Conservation (phyloP, 2,329 filamentous ascomycete genomes). For the Venturia oleaginea region DNA sequence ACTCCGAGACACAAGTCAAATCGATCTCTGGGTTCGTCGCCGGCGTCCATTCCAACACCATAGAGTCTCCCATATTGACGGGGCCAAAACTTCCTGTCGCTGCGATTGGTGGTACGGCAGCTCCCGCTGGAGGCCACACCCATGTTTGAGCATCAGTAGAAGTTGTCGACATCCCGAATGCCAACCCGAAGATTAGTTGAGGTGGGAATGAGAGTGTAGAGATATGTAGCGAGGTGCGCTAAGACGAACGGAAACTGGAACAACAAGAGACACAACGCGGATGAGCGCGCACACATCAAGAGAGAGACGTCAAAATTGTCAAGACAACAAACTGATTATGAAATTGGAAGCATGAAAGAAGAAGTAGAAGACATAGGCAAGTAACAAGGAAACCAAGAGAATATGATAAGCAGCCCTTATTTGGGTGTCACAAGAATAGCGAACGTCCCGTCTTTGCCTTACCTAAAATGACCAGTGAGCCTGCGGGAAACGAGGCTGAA, state of each 20-base stretch:
- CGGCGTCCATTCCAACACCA: background rate
- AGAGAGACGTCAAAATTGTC: background rate
- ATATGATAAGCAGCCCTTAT: background rate
- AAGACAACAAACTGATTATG: background rate
- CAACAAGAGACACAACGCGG: background rate
- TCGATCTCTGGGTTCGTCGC: background rate
- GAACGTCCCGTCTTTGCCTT: background rate
- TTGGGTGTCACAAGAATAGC: background rate
- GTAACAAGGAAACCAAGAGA: background rate
- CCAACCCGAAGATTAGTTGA: background rate
- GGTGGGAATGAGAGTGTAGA: background rate
- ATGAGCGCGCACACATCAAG: background rate
- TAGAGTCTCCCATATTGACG: background rate
- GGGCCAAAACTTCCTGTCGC: slow-evolving; percentile 1
- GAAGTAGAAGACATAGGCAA: background rate
- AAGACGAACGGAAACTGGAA: background rate
- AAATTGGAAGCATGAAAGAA: background rate
- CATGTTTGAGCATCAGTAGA: background rate
- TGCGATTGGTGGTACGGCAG: background rate
- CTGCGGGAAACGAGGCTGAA: background rate
- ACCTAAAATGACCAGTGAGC: background rate
- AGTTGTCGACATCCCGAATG: background rate
- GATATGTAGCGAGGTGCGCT: background rate
- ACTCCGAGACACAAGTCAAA: background rate
- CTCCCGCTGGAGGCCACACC: background rate